Conservation (phyloP, 805 yeast genomes). For the Zygoascus ofunaensis region DNA sequence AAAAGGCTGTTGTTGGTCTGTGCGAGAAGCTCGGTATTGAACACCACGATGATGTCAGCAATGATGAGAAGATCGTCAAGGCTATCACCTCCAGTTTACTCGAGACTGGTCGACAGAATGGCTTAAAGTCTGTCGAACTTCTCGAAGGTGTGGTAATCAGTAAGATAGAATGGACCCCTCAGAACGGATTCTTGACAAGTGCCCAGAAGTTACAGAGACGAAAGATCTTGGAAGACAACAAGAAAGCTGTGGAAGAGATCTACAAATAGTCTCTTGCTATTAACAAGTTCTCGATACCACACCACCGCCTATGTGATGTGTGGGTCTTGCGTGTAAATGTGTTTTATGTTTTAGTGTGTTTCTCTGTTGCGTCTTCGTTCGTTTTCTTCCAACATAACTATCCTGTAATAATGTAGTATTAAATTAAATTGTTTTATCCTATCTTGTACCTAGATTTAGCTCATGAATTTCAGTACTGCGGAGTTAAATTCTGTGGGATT, state of each 20-base stretch:
- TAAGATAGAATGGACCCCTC: conserved; percentile 97
- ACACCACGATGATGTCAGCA: conserved; percentile 41
- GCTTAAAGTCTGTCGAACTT: conserved; percentile 78
- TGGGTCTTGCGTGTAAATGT: no score
- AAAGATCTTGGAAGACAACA: conserved; percentile 66
- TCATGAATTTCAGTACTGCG: conserved; percentile 11
- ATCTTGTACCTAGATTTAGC: no score
- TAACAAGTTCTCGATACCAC: no score
- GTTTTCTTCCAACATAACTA: no score
- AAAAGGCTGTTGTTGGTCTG: conserved; percentile 49
- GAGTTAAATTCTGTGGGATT: conserved; percentile 44
- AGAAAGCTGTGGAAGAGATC: conserved; percentile 57
- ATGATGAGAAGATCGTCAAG: conserved; percentile 46
- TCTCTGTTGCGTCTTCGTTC: no score
- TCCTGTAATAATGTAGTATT: no score
- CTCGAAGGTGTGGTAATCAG: conserved; percentile 66
- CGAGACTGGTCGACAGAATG: conserved; percentile 71
- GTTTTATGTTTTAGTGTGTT: no score
- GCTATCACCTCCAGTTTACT: conserved; percentile 52
- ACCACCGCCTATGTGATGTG: no score
- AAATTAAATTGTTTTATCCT: no score
- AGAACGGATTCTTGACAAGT: conserved; percentile 83
- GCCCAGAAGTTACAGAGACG: conserved; percentile 95
- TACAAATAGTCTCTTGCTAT: conserved; percentile 30
- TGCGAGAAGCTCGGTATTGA: conserved; percentile 48